Conservation (phyloP, 306 rosid genomes). For the Vigna trinervia region DNA sequence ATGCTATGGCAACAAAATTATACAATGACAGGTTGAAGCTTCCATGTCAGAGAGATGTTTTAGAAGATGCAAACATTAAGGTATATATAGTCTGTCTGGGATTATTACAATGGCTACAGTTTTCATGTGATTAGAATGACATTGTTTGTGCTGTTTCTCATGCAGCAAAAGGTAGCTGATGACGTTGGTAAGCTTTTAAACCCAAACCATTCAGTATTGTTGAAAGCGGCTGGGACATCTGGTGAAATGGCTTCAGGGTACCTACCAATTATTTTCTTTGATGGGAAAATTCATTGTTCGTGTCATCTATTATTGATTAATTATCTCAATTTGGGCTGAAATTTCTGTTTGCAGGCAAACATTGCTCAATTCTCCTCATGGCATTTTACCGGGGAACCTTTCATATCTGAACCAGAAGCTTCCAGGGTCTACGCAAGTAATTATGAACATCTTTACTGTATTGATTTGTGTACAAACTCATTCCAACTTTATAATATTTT, state of each 20-base stretch:
- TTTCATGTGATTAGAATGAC: slow-evolving; percentile 29
- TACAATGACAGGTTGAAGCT: slow-evolving; percentile 57
- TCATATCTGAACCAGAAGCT: slow-evolving; percentile 62
- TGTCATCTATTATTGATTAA: slow-evolving; percentile 18
- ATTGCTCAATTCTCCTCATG: slow-evolving; percentile 49
- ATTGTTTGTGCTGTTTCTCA: slow-evolving; percentile 28
- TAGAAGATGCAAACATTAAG: slow-evolving; percentile 56
- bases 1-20: slow-evolving; percentile 52
- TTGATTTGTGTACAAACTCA: slow-evolving; percentile 10
- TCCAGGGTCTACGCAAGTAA: slow-evolving; percentile 61
- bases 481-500: slow-evolving; percentile 7
- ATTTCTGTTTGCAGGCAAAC: slow-evolving; percentile 61
- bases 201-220: slow-evolving; percentile 49
- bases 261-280: slow-evolving; percentile 29
- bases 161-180: slow-evolving; percentile 64
- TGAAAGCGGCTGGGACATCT: slow-evolving; percentile 54
- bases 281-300: slow-evolving; percentile 31
- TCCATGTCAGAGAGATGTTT: slow-evolving; percentile 60
- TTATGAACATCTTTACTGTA: slow-evolving; percentile 30
- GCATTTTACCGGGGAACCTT: slow-evolving; percentile 51
- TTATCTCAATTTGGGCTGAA: slow-evolving; percentile 32
- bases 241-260: slow-evolving; percentile 74
- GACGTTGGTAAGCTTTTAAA: slow-evolving; percentile 54
- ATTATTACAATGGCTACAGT: slow-evolving; percentile 19
- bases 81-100: slow-evolving; percentile 51